Evolutionary conservation across 2,329 filamentous ascomycete species (phyloP).

Genomic region (Aureobasidium vineae): DNA sequence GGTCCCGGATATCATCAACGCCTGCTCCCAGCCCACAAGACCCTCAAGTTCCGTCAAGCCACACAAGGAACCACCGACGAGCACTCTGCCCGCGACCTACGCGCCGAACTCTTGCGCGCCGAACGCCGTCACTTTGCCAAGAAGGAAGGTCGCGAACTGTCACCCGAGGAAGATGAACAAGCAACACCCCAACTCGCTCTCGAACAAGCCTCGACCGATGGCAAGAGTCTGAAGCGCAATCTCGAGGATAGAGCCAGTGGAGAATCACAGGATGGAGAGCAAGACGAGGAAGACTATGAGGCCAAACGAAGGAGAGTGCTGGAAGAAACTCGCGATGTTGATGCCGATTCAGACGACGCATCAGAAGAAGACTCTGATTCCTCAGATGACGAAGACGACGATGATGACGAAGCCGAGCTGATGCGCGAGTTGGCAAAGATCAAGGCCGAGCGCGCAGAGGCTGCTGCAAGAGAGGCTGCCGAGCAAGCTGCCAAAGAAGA

Average conservation of each 20-base stretch:
- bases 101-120: constrained; percentile 83
- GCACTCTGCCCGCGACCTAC: constrained; percentile 69
- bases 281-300: constrained; percentile 62
- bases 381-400: constrained; percentile 70
- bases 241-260: constrained; percentile 53
- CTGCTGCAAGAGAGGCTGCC: constrained; percentile 76
- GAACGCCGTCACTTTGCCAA: constrained; percentile 87
- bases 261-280: constrained; percentile 45
- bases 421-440: constrained; percentile 95
- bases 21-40: constrained; percentile 87
- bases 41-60: constrained; percentile 84
- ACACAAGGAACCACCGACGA: constrained; percentile 86
- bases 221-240: constrained; percentile 58
- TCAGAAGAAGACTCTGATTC: constrained; percentile 43
- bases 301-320: constrained; percentile 82
- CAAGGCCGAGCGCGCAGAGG: constrained; percentile 77
- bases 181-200: constrained; percentile 42
- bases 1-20: constrained; percentile 96
- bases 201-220: constrained; percentile 45
- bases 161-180: constrained; percentile 40
- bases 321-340: constrained; percentile 83
- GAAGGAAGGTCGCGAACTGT: constrained; percentile 61
- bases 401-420: constrained; percentile 80
- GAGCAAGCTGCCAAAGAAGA: constrained; percentile 78
- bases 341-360: constrained; percentile 66